Base-by-base conservation (phyloP, 768 basidiomycete species). In the Podaxis mareebaensis region DNA sequence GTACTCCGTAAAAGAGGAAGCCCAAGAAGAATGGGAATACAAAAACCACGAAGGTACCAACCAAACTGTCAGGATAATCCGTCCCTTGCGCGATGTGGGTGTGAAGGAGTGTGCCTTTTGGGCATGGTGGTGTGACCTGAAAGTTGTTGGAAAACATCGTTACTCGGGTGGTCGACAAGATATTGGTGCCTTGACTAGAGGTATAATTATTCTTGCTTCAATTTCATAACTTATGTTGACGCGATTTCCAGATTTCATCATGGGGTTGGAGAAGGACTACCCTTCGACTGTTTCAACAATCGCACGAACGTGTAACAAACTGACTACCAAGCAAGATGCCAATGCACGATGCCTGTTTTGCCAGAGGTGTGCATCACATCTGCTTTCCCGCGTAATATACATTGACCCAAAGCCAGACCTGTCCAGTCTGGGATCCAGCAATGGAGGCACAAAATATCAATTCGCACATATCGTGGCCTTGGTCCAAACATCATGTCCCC, bases 201-300 rank as follows among this genome's bases (percentile, higher is more conserved):
- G 92, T 90, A 67, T n/a, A 7, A 20, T 46, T 46, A 10, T 46
- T 46, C 15, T 17, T 13, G n/a, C 44, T 20, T 20, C 33, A 33
- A 46, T 8, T 20, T 52, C 20, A 58, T 53, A 60, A 8, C 3
- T 49, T 30, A 20, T 46, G 4, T n/a, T 39, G 15, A 15, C 22
- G 28, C 30, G 8, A 53, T 33, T 40, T 11, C 11, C 61, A 93
- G 93, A 88, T 71, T 95, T 94, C 67, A 91, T 95, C 61, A 74
- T 89, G 20, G 88, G 91, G 2, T 71, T 95, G 30, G 93, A 95
- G 74, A 85, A 82, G 56, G 88, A 93, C 71, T 95, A 90, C 71
- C 93, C 93, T 3, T 92, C 92, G 0, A 95, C 93, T 0, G 93
- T 94, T 11, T 93, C 91, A 7, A 87, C 93, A 0, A 90, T 95